Evolutionary conservation across 306 rosid genomes (phyloP).

Genomic region (Ormosia emarginata): DNA sequence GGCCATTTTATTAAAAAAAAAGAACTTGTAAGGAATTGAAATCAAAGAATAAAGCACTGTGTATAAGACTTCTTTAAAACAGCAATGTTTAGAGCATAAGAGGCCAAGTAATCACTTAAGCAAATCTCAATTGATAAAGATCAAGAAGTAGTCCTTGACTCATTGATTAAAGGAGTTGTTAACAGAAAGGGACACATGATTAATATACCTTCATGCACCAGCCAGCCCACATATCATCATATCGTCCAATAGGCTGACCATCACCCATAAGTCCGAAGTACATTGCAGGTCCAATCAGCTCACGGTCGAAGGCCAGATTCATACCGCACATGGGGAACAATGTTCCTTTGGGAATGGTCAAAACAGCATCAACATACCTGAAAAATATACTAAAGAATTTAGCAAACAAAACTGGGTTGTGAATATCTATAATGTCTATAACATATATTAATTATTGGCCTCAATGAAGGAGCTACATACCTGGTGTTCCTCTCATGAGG

Average conservation of each 20-base stretch:
- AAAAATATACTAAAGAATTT: not conserved
- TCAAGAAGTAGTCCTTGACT: not conserved
- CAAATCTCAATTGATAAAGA: not conserved
- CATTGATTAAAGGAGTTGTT: not conserved
- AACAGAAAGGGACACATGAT: not conserved
- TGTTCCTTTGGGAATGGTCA: constrained; percentile 79
- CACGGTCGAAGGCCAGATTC: constrained; percentile 79
- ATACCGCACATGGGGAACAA: constrained; percentile 94
- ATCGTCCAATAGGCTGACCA: constrained; percentile 91
- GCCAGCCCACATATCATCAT: constrained; percentile 97
- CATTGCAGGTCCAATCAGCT: constrained; percentile 92
- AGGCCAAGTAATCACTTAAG: not conserved
- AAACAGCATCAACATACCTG: constrained; percentile 86
- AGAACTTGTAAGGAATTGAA: too few species aligned
- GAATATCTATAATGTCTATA: not conserved
- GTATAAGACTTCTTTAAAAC: not conserved
- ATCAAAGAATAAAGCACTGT: too few species aligned
- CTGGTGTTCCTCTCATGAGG: constrained; percentile 83
- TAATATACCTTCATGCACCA: constrained; percentile 81
- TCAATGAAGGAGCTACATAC: constrained; percentile 19
- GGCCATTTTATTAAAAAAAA: too few species aligned
- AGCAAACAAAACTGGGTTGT: not conserved
- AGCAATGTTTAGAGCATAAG: not conserved
- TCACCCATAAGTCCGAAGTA: constrained; percentile 97
- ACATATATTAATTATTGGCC: not conserved